Evolutionary conservation across 169 alveolate species (phyloP).

Genomic region (Perkinsus marinus): DNA sequence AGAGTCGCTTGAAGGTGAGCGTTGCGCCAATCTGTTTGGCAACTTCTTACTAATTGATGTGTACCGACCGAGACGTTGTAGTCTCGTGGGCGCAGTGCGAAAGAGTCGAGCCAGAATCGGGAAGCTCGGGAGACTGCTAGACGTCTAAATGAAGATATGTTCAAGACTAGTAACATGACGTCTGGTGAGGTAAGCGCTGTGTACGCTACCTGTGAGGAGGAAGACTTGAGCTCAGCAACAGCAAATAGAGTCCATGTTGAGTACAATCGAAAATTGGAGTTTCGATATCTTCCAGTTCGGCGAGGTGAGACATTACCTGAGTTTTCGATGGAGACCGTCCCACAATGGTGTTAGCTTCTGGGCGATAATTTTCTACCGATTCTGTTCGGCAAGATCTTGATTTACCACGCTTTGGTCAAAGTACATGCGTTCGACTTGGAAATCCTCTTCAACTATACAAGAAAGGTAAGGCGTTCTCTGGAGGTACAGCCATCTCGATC

Average conservation of each 20-base stretch:
- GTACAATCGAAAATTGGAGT: background rate
- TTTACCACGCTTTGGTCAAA: background rate
- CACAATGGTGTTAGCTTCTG: background rate
- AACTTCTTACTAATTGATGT: background rate
- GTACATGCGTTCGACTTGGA: background rate
- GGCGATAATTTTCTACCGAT: background rate
- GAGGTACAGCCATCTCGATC: background rate
- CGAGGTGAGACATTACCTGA: background rate
- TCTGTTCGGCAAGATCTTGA: background rate
- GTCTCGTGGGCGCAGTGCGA: background rate
- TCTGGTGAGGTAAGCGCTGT: background rate
- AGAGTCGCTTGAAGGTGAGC: background rate
- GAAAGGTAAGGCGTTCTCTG: background rate
- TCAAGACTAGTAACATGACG: background rate
- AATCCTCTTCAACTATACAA: background rate
- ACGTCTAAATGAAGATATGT: background rate
- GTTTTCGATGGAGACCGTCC: background rate
- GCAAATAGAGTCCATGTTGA: background rate
- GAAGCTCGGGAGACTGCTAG: background rate
- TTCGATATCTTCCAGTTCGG: background rate
- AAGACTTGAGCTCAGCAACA: background rate
- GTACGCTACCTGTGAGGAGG: too few relatives aligned
- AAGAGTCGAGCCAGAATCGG: background rate
- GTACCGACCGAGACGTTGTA: background rate
- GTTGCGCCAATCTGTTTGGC: too few relatives aligned